phyloP scores from a whole-genome alignment of 2,329 filamentous ascomycete genomes.

The Fusarium sambucinum region DNA sequence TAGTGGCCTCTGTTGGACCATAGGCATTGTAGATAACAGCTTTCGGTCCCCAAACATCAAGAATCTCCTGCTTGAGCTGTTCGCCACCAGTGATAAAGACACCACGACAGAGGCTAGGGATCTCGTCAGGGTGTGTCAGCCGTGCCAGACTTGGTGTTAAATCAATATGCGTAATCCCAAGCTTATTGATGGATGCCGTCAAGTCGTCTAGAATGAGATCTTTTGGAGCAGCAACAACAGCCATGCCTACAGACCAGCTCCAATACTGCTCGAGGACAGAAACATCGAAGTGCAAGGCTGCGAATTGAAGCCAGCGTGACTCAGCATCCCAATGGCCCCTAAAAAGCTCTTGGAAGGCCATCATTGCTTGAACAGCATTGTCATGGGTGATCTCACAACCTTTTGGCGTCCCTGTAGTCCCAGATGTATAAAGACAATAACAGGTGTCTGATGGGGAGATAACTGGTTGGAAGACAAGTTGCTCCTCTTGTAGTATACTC shows the following conservation, averaged over 20 bases:
- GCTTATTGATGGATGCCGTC: slow-evolving; percentile 74
- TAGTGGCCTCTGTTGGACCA: slow-evolving; percentile 92
- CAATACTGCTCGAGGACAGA: slow-evolving; percentile 94
- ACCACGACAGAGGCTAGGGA: slow-evolving; percentile 81
- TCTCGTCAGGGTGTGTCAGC: slow-evolving; percentile 81
- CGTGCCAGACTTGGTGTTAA: slow-evolving; percentile 89
- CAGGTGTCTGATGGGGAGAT: slow-evolving; percentile 68
- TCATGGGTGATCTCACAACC: slow-evolving; percentile 90
- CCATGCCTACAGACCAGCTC: slow-evolving; percentile 93
- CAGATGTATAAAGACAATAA: slow-evolving; percentile 89
- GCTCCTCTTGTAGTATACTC: slow-evolving; percentile 1
- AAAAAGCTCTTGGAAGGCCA: slow-evolving; percentile 86
- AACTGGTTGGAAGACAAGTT: slow-evolving; percentile 29
- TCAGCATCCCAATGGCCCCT: slow-evolving; percentile 75
- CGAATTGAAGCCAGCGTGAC: slow-evolving; percentile 92
- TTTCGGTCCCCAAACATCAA: slow-evolving; percentile 85
- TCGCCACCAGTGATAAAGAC: slow-evolving; percentile 96
- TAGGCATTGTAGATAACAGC: slow-evolving; percentile 92
- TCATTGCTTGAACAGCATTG: slow-evolving; percentile 89
- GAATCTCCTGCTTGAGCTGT: slow-evolving; percentile 86
- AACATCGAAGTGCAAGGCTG: slow-evolving; percentile 94
- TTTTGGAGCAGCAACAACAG: slow-evolving; percentile 82
- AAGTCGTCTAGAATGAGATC: slow-evolving; percentile 90
- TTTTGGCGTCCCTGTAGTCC: slow-evolving; percentile 87
- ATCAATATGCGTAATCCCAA: slow-evolving; percentile 90